Evolutionary conservation across 2,329 filamentous ascomycete genomes (phyloP).

Genomic region (Lojkania enalia): DNA sequence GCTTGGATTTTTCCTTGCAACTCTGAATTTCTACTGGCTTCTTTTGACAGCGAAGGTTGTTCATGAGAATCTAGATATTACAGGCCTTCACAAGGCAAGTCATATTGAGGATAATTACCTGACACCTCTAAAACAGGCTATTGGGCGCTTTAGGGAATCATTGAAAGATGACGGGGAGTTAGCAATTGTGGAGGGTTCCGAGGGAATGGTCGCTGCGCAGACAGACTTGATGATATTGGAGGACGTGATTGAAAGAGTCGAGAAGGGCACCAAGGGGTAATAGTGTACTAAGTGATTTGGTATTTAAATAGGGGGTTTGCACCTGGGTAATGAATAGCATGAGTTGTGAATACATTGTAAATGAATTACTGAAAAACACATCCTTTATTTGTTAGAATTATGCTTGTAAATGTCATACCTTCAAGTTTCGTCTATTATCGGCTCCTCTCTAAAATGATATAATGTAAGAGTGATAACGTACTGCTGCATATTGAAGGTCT

Average conservation of each 20-base stretch:
- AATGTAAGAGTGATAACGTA: too few relatives aligned
- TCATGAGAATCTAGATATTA: conserved; percentile 52
- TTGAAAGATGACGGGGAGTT: conserved; percentile 43
- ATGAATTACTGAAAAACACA: too few relatives aligned
- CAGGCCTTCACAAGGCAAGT: conserved; percentile 45
- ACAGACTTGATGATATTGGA: conserved; percentile 40
- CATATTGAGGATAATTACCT: conserved; percentile 50
- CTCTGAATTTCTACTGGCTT: conserved; percentile 63
- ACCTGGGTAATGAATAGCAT: too few relatives aligned
- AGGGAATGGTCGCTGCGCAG: conserved; percentile 39
- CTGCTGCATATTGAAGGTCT: too few relatives aligned
- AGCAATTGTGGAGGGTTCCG: conserved; percentile 39
- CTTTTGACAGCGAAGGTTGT: conserved; percentile 56
- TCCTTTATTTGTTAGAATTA: too few relatives aligned
- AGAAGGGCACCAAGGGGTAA: conserved; percentile 9
- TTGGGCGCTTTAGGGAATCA: conserved; percentile 41
- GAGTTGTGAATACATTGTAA: too few relatives aligned
- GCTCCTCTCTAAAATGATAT: too few relatives aligned
- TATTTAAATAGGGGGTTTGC: too few relatives aligned
- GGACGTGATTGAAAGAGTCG: conserved; percentile 37
- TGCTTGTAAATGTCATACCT: too few relatives aligned
- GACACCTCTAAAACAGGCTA: conserved; percentile 46
- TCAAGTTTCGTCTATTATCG: too few relatives aligned
- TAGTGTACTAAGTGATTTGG: too few relatives aligned
- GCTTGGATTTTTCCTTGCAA: conserved; percentile 58